Conservation (phyloP, 208 protist genomes). For the Leishmania tropica region DNA sequence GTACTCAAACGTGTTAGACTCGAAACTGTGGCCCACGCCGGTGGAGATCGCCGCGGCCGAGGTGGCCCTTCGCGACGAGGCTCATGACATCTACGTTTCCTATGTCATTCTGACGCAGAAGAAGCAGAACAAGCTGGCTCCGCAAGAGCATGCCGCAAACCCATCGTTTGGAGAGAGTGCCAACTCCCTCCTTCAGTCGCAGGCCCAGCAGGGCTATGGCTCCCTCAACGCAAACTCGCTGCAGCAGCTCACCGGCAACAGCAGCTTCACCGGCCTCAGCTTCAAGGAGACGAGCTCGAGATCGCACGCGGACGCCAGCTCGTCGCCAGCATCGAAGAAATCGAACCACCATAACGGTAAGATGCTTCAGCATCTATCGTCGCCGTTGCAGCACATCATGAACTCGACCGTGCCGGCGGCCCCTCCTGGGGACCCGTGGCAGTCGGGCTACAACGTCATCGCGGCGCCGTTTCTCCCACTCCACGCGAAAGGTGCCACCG, state of each 20-base stretch:
- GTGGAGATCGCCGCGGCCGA: slow-evolving; percentile 76
- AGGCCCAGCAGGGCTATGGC: slow-evolving; percentile 79
- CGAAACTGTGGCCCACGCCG: slow-evolving; percentile 80
- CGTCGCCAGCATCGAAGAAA: slow-evolving; percentile 14
- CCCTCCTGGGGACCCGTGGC: slow-evolving; percentile 49
- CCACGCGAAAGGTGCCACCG: slow-evolving; percentile 26
- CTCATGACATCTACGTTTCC: slow-evolving; percentile 77
- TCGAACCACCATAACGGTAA: slow-evolving; percentile 22
- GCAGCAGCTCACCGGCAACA: slow-evolving; percentile 56
- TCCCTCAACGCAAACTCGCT: slow-evolving; percentile 85
- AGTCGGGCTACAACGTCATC: slow-evolving; percentile 70
- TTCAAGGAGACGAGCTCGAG: slow-evolving; percentile 16
- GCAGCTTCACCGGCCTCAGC: slow-evolving; percentile 48
- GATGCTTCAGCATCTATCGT: slow-evolving; percentile 36
- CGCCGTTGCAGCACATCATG: slow-evolving; percentile 20
- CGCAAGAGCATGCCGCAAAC: slow-evolving; percentile 42
- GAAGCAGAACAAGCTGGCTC: slow-evolving; percentile 62
- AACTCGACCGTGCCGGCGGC: slow-evolving; percentile 24
- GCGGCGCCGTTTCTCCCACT: slow-evolving; percentile 69
- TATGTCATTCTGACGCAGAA: slow-evolving; percentile 74
- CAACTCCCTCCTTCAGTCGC: slow-evolving; percentile 52
- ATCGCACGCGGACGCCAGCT: background rate
- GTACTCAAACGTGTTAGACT: slow-evolving; percentile 76
- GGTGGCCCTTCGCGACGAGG: slow-evolving; percentile 63
- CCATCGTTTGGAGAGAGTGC: slow-evolving; percentile 46